phyloP scores from a whole-genome alignment of 2,329 filamentous ascomycete genomes.

The Chrysoporthe cubensis region DNA sequence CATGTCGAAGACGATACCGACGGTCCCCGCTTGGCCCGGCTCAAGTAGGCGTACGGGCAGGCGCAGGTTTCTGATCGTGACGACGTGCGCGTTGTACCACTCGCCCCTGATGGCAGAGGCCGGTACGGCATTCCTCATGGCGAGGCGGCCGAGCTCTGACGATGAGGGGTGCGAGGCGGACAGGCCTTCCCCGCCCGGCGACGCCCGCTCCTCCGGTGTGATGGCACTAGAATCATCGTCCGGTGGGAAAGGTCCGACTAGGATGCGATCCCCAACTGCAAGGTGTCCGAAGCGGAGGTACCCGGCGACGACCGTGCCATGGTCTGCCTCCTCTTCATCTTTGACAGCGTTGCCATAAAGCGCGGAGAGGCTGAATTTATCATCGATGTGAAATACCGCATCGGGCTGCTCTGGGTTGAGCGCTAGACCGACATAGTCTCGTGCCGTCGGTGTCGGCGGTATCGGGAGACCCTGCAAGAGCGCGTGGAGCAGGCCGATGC shows the following conservation, averaged over 20 bases:
- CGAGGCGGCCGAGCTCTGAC: conserved; percentile 55
- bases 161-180: conserved; percentile 59
- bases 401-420: conserved; percentile 63
- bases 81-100: conserved; percentile 81
- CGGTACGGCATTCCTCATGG: conserved; percentile 56
- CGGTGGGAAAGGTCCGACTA: conserved; percentile 77
- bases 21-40: conserved; percentile 84
- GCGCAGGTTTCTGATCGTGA: conserved; percentile 86
- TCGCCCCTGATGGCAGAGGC: conserved; percentile 61
- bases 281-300: conserved; percentile 80
- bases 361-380: conserved; percentile 77
- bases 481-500: conserved; percentile 81
- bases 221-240: conserved; percentile 50
- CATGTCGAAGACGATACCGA: conserved; percentile 72
- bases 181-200: conserved; percentile 51
- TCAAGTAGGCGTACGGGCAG: conserved; percentile 78
- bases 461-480: conserved; percentile 77
- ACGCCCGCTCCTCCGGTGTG: conserved; percentile 52
- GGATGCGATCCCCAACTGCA: conserved; percentile 75
- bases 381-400: conserved; percentile 86
- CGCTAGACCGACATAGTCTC: conserved; percentile 58
- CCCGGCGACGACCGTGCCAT: conserved; percentile 80
- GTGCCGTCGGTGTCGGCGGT: conserved; percentile 56
- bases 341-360: conserved; percentile 57
- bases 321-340: conserved; percentile 47